A percentile compares a stretch with the other conserved stretches of the same genome.
Evolutionary conservation across 2,329 filamentous ascomycete species (phyloP).

Genomic region (Aureobasidium sp.): DNA sequence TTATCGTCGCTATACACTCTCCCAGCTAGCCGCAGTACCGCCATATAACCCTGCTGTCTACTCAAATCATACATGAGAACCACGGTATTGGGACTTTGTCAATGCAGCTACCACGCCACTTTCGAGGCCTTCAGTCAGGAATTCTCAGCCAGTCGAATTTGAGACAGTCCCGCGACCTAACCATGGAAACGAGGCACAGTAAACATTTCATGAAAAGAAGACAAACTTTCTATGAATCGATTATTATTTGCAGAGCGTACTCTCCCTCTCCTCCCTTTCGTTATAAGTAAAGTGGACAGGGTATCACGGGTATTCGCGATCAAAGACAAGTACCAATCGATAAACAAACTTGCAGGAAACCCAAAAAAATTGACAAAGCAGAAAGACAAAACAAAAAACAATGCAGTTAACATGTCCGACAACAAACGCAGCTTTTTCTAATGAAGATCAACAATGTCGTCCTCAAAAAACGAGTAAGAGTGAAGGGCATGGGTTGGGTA

Average conservation of each 20-base stretch:
- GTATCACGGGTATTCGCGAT: constrained; percentile 20
- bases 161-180: neutral
- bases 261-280: constrained; percentile 5
- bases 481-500: constrained; percentile 21
- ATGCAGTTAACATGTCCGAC: constrained; percentile 7
- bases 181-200: neutral
- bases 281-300: constrained; percentile 13
- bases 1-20: neutral
- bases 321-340: constrained; percentile 6
- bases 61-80: neutral
- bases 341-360: constrained; percentile 15
- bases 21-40: neutral
- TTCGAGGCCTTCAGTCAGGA: neutral
- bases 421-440: constrained; percentile 11
- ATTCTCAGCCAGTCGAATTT: neutral
- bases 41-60: neutral
- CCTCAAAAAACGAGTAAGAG: neutral
- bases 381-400: constrained; percentile 13
- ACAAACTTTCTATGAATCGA: constrained; percentile 7
- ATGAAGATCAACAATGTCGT: neutral
- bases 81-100: neutral
- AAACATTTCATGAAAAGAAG: neutral
- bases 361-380: constrained; percentile 17
- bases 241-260: constrained; percentile 14
- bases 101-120: neutral